These are phyloP conservation scores for Linnemannia hyalina DNA, from an alignment of 192 early-diverging fungal genomes.

Conservation along the genomic window DNA sequence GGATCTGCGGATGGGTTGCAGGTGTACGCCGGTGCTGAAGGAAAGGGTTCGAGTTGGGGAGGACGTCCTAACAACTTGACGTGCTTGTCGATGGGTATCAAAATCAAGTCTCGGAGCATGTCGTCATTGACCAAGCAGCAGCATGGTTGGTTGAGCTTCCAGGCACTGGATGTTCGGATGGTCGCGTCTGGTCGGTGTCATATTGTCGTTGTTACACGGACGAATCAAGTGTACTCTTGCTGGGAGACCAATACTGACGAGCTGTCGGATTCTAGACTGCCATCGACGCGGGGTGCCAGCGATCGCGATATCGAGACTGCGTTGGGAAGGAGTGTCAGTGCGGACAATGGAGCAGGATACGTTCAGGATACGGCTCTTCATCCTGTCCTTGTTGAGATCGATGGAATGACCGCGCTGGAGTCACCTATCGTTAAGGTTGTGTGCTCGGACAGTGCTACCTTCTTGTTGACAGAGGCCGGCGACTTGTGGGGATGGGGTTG, in stretches of 20 bases:
- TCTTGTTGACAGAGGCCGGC: slow-evolving; percentile 37
- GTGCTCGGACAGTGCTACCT: slow-evolving; percentile 38
- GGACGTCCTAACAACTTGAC: background rate
- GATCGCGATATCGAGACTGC: slow-evolving; percentile 11
- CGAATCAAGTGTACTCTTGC: slow-evolving; percentile 44
- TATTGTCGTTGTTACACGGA: slow-evolving; percentile 37
- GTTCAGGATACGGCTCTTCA: slow-evolving; percentile 29
- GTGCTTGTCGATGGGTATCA: background rate
- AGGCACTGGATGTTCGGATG: slow-evolving; percentile 27
- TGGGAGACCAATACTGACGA: slow-evolving; percentile 22
- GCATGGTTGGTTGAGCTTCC: slow-evolving; percentile 40
- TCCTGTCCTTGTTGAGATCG: slow-evolving; percentile 28
- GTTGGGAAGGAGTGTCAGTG: slow-evolving; percentile 16
- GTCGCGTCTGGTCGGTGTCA: slow-evolving; percentile 30
- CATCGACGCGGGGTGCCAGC: background rate
- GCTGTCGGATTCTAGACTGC: no score
- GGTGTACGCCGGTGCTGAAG: background rate
- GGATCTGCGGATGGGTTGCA: background rate
- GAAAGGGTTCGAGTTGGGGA: background rate
- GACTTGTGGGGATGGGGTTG: slow-evolving; percentile 46
- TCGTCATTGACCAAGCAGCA: slow-evolving; percentile 36
- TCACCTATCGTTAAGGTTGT: slow-evolving; percentile 23
- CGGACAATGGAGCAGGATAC: slow-evolving; percentile 1
- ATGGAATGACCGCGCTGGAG: background rate
- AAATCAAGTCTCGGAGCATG: slow-evolving; percentile 44